These are phyloP conservation scores for Primulina tabacum DNA, from an alignment of 257 asterid genomes.

Conservation along the genomic window DNA sequence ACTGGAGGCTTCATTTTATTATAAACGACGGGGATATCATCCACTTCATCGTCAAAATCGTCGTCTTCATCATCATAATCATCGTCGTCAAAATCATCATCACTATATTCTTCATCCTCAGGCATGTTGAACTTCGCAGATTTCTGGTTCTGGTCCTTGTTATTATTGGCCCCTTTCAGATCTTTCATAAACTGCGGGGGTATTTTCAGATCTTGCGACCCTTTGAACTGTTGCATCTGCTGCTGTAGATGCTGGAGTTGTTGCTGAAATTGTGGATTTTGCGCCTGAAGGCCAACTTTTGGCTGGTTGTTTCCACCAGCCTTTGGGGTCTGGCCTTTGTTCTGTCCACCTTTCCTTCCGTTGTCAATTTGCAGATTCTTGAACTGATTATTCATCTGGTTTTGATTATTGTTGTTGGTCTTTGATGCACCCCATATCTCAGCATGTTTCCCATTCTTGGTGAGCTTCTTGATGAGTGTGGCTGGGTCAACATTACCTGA, in stretches of 20 bases:
- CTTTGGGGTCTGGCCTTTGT: constrained; percentile 39
- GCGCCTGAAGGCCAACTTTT: constrained; percentile 31
- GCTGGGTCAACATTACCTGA: constrained; percentile 81
- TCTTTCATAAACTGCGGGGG: constrained; percentile 48
- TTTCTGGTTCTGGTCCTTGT: constrained; percentile 44
- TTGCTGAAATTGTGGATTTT: constrained; percentile 39
- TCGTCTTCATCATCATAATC: constrained; percentile 39
- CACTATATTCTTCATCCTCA: constrained; percentile 48
- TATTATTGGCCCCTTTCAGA: constrained; percentile 37
- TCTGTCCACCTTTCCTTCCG: constrained; percentile 44
- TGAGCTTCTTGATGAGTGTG: constrained; percentile 79
- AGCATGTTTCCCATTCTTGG: constrained; percentile 77
- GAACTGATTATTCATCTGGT: constrained; percentile 48
- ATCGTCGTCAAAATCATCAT: constrained; percentile 33
- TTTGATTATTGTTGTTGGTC: constrained; percentile 40
- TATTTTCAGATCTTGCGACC: constrained; percentile 54
- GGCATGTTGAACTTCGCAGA: constrained; percentile 54
- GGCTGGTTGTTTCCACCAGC: constrained; percentile 38
- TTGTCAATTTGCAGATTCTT: constrained; percentile 62
- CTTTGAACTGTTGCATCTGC: constrained; percentile 43
- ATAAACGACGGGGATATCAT: constrained; percentile 29
- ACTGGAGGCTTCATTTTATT: constrained; percentile 44
- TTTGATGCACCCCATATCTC: constrained; percentile 86
- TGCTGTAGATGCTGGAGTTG: constrained; percentile 35
- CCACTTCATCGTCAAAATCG: constrained; percentile 61